Conservation (phyloP, 805 yeast species). For the Torulaspora maleeae region DNA sequence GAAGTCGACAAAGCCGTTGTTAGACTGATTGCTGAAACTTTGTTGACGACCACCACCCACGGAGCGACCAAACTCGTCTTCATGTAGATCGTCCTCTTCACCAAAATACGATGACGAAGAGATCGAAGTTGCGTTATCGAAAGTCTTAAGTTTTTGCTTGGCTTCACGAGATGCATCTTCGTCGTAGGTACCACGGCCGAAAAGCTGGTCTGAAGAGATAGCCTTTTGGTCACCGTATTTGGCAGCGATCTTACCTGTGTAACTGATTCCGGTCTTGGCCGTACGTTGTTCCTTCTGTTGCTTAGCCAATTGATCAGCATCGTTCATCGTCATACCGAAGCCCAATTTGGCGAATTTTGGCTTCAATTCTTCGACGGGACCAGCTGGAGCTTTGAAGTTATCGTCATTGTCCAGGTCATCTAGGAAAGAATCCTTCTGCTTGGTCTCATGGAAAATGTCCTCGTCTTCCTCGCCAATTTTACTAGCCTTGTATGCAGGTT, state of each 20-base stretch:
- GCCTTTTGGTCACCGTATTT: constrained; percentile 89
- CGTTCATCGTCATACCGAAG: constrained; percentile 78
- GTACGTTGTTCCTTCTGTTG: constrained; percentile 36
- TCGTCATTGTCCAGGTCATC: constrained; percentile 20
- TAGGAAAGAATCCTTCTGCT: constrained; percentile 13
- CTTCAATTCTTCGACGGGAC: constrained; percentile 37
- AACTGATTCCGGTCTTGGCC: constrained; percentile 52
- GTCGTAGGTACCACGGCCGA: constrained; percentile 84
- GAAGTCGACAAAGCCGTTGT: constrained; percentile 53
- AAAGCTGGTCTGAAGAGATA: constrained; percentile 90
- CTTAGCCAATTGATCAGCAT: constrained; percentile 46
- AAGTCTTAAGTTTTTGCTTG: constrained; percentile 68
- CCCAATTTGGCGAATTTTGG: constrained; percentile 79
- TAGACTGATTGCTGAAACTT: constrained; percentile 23
- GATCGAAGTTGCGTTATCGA: constrained; percentile 82
- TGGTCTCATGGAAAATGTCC: constrained; percentile 4
- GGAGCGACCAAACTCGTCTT: constrained; percentile 23
- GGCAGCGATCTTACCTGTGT: constrained; percentile 68
- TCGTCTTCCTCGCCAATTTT: constrained; percentile 7
- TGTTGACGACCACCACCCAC: constrained; percentile 11
- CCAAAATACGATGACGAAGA: constrained; percentile 93
- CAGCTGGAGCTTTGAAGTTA: constrained; percentile 7
- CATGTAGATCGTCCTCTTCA: constrained; percentile 59
- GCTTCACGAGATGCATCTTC: constrained; percentile 78
- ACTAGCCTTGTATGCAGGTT: constrained; percentile 11